Conservation (phyloP, 306 rosid genomes). For the Dalbergia oliveri region DNA sequence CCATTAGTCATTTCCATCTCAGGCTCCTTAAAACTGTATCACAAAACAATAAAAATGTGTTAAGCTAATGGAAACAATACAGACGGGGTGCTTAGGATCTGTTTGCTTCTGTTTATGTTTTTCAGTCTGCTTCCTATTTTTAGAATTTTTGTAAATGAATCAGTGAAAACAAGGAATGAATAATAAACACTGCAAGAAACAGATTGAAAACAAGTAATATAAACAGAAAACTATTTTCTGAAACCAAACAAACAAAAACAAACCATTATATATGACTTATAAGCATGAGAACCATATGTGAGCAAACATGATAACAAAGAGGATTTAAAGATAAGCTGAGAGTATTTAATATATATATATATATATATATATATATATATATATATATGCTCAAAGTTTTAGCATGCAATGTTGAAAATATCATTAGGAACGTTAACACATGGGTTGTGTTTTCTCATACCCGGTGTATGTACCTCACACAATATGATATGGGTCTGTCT, state of each 20-base stretch:
- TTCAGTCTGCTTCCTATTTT: too few relatives aligned
- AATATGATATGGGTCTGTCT: constrained; percentile 24
- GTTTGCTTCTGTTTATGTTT: background rate
- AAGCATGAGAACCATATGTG: constrained; percentile 33
- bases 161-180: too few relatives aligned
- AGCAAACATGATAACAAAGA: constrained; percentile 14
- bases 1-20: constrained; percentile 58
- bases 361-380: background rate
- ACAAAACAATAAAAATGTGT: constrained; percentile 8
- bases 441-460: constrained; percentile 46
- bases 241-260: too few relatives aligned
- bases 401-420: constrained; percentile 38
- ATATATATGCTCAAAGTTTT: constrained; percentile 13
- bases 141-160: too few relatives aligned
- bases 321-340: background rate
- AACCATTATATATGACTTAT: background rate
- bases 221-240: too few relatives aligned
- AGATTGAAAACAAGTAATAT: too few relatives aligned
- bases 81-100: background rate
- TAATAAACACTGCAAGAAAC: too few relatives aligned
- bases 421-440: constrained; percentile 35
- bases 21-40: constrained; percentile 40
- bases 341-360: background rate
- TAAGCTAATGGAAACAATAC: constrained; percentile 16
- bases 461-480: constrained; percentile 40